Conservation (phyloP, 148 eudicot species). For the Salicornia ramosissima region DNA sequence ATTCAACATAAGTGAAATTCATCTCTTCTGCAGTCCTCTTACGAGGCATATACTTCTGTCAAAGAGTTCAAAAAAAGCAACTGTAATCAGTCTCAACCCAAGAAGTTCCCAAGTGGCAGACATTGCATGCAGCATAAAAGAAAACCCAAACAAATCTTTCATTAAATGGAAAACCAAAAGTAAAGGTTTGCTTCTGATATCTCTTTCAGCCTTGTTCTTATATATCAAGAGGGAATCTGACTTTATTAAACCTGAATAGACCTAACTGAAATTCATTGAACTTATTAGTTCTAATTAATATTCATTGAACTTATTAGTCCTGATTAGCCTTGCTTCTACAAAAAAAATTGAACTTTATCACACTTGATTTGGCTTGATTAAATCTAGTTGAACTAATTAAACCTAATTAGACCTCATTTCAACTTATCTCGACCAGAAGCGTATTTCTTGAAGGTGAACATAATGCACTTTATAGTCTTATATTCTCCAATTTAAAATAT, state of each 20-base stretch:
- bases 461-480: background rate
- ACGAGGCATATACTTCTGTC: slow-evolving; percentile 82
- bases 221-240: too few species aligned
- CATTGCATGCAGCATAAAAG: background rate
- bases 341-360: too few species aligned
- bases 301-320: too few species aligned
- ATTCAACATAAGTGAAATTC: slow-evolving; percentile 80
- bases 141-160: background rate
- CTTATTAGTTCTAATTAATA: too few species aligned
- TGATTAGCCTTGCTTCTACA: too few species aligned
- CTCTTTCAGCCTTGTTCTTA: background rate
- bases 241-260: too few species aligned
- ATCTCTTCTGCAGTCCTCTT: slow-evolving; percentile 79
- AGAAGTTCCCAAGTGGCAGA: background rate
- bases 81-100: background rate
- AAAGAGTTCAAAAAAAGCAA: background rate
- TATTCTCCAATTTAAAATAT: background rate
- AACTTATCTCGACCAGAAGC: too few species aligned
- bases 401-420: too few species aligned
- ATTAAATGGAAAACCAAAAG: background rate
- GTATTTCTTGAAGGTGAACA: too few species aligned
- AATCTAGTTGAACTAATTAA: too few species aligned
- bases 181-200: background rate
- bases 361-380: too few species aligned
- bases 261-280: too few species aligned